A percentile compares a stretch with the other conserved stretches of the same genome.
Evolutionary conservation across 805 yeast species (phyloP).

Genomic region (Candida anglica): DNA sequence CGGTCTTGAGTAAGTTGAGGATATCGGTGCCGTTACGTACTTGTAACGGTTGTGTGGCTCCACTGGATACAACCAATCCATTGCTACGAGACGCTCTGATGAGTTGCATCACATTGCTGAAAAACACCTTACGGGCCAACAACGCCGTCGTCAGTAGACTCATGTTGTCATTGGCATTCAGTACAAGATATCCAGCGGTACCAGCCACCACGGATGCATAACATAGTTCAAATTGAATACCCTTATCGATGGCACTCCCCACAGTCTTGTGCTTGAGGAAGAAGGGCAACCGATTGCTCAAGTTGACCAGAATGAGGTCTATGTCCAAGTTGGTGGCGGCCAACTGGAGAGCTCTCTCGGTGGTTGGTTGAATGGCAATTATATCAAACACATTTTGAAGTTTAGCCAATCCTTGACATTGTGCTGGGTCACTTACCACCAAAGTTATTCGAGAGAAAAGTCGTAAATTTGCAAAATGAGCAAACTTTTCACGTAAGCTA

Average conservation of each 20-base stretch:
- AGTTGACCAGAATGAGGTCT: slow-evolving; percentile 74
- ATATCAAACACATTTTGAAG: slow-evolving; percentile 60
- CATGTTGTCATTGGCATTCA: slow-evolving; percentile 11
- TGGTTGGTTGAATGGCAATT: slow-evolving; percentile 73
- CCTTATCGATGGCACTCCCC: slow-evolving; percentile 79
- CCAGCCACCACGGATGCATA: slow-evolving; percentile 54
- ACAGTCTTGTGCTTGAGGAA: slow-evolving; percentile 80
- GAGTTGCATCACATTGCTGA: slow-evolving; percentile 69
- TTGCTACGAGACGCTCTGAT: slow-evolving; percentile 77
- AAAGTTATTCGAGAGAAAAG: slow-evolving; percentile 72
- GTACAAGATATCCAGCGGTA: slow-evolving; percentile 21
- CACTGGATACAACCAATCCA: slow-evolving; percentile 78
- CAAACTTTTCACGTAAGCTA: slow-evolving; percentile 9
- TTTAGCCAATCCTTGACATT: slow-evolving; percentile 59
- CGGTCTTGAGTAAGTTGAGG: slow-evolving; percentile 54
- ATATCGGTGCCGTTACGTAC: slow-evolving; percentile 70
- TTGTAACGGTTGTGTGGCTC: slow-evolving; percentile 55
- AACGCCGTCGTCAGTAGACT: slow-evolving; percentile 20
- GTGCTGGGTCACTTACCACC: slow-evolving; percentile 70
- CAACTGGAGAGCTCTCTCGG: slow-evolving; percentile 74
- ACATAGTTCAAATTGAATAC: slow-evolving; percentile 75
- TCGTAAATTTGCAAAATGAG: slow-evolving; percentile 29
- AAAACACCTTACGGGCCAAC: slow-evolving; percentile 54
- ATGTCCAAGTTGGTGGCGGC: slow-evolving; percentile 75
- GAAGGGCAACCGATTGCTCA: slow-evolving; percentile 62